Base-by-base conservation (phyloP, 495 filamentous ascomycete genomes). In the Podospora comata region DNA sequence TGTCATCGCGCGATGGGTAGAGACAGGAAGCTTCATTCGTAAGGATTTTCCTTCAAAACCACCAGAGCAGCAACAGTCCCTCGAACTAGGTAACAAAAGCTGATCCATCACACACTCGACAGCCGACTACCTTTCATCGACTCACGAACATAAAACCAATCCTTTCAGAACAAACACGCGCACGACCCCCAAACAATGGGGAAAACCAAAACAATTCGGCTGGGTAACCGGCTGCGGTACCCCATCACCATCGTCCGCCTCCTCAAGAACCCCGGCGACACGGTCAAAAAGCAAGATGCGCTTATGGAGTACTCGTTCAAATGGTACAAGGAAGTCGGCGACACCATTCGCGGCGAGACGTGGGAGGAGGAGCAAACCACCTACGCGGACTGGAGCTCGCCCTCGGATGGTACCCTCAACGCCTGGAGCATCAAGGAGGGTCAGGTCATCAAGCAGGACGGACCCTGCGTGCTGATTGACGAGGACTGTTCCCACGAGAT, bases 231-330 rank as follows among this genome's bases (percentile, higher is more conserved):
- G 66, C 85, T 98, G 62, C 91, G 91, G 78, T 99, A 97, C 79
- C 95, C 95, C 68, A 94, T 98, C 82, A 97, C 92, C 73, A 90
- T 99, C 79, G 92, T 88, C 72, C 89, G 91, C 78, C 84, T 98
- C 69, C 87, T 93, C 39, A 93, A 93, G 79, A 76, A 84, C 72
- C 86, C 87, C 5, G 88, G 89, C 77, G 91, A 96, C 70, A 76
- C 84, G 74, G 85, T 99, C 75, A 81, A 88, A 71, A 88, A 88
- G 77, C 85, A 90, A 76, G 89, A 91, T 67, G 82, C 89, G 2
- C 79, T 98, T 48, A 87, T 99, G 72, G 85, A 89, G 74, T 99
- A 97, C 85, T 85, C 85, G 39, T 99, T 94, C 79, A 87, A 78
- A 61, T 87, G 90, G 82, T 89, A 85, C 53, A 86, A 81, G 53